phyloP scores from a whole-genome alignment of 345 rosid species.

The Arabis hirsuta region DNA sequence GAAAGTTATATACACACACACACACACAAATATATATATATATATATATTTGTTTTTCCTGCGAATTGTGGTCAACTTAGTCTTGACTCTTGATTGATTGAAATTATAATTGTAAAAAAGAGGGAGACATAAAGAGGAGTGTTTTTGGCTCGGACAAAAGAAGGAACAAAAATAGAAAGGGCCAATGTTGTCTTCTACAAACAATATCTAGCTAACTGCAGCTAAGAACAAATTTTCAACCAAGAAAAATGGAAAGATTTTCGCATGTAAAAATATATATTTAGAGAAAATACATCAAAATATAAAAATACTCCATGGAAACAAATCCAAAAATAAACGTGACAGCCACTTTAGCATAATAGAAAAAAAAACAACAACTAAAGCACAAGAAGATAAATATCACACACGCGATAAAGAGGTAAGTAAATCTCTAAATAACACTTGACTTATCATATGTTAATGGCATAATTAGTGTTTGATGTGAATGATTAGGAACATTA shows the following conservation, averaged over 20 bases:
- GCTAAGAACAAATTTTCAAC: constrained; percentile 32
- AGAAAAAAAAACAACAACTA: too few species aligned
- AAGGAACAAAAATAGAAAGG: constrained; percentile 46
- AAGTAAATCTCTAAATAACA: neutral
- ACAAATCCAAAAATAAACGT: neutral
- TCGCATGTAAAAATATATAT: neutral
- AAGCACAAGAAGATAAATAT: too few species aligned
- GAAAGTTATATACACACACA: neutral
- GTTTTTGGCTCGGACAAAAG: constrained; percentile 41
- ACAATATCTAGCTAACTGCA: constrained; percentile 38
- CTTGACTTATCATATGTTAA: neutral
- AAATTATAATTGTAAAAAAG: constrained; percentile 29
- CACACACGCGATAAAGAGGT: too few species aligned
- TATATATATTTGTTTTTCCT: too few species aligned
- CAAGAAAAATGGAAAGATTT: constrained; percentile 11
- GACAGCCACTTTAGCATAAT: too few species aligned
- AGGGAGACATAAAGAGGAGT: constrained; percentile 39
- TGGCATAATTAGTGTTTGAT: neutral
- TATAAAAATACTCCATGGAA: neutral
- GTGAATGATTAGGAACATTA: neutral
- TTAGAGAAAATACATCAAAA: neutral
- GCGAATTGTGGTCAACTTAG: constrained; percentile 26
- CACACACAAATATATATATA: too few species aligned
- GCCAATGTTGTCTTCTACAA: constrained; percentile 44
- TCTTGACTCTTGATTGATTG: constrained; percentile 35